Evolutionary conservation across 2,329 filamentous ascomycete species (phyloP), one percentile per base, ranked within the genome.

Genomic region (Triangularia setosa): DNA sequence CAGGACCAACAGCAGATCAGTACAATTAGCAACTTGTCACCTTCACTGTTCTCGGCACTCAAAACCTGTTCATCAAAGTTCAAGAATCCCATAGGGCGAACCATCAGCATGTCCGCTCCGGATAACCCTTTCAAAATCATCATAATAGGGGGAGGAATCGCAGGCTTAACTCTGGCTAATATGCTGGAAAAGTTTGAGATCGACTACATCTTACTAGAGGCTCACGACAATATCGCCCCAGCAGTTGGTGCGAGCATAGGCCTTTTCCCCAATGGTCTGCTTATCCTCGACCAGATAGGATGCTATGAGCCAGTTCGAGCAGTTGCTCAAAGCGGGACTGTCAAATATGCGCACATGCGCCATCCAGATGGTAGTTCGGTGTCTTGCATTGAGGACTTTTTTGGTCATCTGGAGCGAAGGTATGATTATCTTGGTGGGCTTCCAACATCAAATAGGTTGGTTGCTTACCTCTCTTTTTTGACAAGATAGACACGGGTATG

Each of bases 221-320:
- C 73, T 0, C 72, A 79, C 55, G 25, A 65, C 0, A 70, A 76
- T 0, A 77, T 84, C 23, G 77, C 78, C 0, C 81, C 82, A 0
- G 73, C 78, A 21, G 72, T 79, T 0, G 83, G 84, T 0, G 82
- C 81, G 0, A 79, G 76, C 3, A 81, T 86, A 27, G 80, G 75
- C 1, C 67, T 85, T 0, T 65, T 76, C 0, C 74, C 82, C 0
- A 75, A 80, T 18, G 79, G 79, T 0, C 63, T 72, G 3, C 74
- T 79, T 0, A 79, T 85, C 6, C 69, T 84, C 0, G 82, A 84
- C 59, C 84, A 86, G 69, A 69, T 86, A 0, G 82, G 80, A 0
- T 66, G 75, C 35, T 78, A 68, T 12, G 72, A 60, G n/a, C 16
- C 77, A 9, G 66, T 69, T 11, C 65, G 77, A 30, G 27, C 27